These are phyloP conservation scores for Verruconis gallopava DNA, from an alignment of 2,329 filamentous ascomycete genomes.

Conservation along the genomic window DNA sequence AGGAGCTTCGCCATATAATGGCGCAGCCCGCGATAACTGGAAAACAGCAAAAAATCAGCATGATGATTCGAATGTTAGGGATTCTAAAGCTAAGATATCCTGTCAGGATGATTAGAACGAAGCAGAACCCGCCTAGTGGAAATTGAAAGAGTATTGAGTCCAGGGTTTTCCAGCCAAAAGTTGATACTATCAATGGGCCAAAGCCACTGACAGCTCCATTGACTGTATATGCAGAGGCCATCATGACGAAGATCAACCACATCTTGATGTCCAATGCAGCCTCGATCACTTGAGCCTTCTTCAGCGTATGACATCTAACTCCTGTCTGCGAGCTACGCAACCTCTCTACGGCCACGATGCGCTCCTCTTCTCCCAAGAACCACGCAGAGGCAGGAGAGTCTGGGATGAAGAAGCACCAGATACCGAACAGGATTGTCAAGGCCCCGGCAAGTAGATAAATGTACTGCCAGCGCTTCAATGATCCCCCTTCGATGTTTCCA, in stretches of 20 bases:
- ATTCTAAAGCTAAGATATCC: slow-evolving; percentile 50
- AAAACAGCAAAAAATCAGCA: slow-evolving; percentile 53
- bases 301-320: slow-evolving; percentile 48
- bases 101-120: slow-evolving; percentile 51
- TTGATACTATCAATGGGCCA: slow-evolving; percentile 58
- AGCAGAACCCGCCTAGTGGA: slow-evolving; percentile 56
- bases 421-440: slow-evolving; percentile 50
- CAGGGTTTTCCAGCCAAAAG: slow-evolving; percentile 52
- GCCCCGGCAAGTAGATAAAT: slow-evolving; percentile 54
- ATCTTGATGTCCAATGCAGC: slow-evolving; percentile 46
- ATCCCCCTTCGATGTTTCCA: slow-evolving; percentile 22
- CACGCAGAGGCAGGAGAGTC: slow-evolving; percentile 54
- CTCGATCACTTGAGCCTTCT: slow-evolving; percentile 45
- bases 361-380: slow-evolving; percentile 53
- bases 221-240: slow-evolving; percentile 55
- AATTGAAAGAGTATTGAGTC: slow-evolving; percentile 63
- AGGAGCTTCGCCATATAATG: slow-evolving; percentile 57
- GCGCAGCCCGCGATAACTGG: slow-evolving; percentile 63
- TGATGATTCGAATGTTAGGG: slow-evolving; percentile 49
- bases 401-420: slow-evolving; percentile 52
- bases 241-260: slow-evolving; percentile 53
- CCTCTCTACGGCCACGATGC: slow-evolving; percentile 51
- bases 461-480: slow-evolving; percentile 50
- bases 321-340: slow-evolving; percentile 51
- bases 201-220: slow-evolving; percentile 61